Base-by-base conservation (phyloP, 169 alveolate species). In the Plasmodium berghei region DNA sequence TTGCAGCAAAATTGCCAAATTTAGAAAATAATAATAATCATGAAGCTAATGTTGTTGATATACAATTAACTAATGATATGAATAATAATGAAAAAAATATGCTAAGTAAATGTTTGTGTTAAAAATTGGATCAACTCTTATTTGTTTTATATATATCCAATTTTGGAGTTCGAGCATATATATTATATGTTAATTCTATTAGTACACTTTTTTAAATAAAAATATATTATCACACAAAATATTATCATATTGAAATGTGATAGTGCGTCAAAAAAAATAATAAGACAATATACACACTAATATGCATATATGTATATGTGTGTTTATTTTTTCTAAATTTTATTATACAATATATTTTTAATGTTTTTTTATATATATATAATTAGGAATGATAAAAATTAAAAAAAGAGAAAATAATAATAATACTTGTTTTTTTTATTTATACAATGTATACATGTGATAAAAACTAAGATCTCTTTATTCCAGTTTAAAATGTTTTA, bases 1-100 rank as follows among this genome's bases (percentile, higher is more conserved):
- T 97, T 18, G 99, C 98, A 28, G 56, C 94, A 14, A 89, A 90
- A 22, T 75, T 94, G 22, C 95, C 96, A 20, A 80, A 86, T 74
- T 62, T 73, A 26, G 93, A 93, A 1, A 64, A 73, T 48, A 73
- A 69, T 45, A 77, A 77, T 20, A 28, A 42, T 5, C 70, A 77
- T 63, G 89, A 87, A 48, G 70, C 89, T 8, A 77, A 77, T 77
- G 89, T 77, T 56, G 89, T 77, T 42, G 89, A 77, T 52, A 77
- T 77, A 63, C 89, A 77, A 56, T 45, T 77, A 34, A 58, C 89
- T 16, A 77, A 77, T 70, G 66, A 77, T 77, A 45, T 70, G 28
- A 20, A 40, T 42, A 34, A 83, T 48, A 90, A 77, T 70, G 87
- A 67, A 42, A 86, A 90, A 73, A 90, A 72, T 86, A 22, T 90